Base-by-base conservation (phyloP, 164 flowering plant genomes). In the Berberis vulgaris region DNA sequence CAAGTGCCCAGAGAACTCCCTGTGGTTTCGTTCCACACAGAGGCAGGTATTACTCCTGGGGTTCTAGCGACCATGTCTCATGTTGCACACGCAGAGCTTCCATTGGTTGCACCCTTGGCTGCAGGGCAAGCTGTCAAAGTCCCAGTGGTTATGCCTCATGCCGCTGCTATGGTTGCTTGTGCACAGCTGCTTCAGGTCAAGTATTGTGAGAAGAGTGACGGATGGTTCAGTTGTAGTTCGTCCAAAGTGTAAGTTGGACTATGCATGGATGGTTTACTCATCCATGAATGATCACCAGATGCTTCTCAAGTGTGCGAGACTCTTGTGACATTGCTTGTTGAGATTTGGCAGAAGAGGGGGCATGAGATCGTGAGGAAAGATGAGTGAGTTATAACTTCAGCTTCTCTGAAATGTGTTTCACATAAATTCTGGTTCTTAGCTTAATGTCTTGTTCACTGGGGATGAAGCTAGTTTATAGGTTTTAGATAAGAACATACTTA, bases 241-340 rank as follows among this genome's bases (percentile, higher is more conserved):
- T 43, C 95, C 95, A 6, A 76, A 73, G 57, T 85, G 88, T 1
- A 88, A 91, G 66, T 43, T 94, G 59, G 98, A 94, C 71, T 97
- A 94, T 74, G 91, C 89, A 11, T 94, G 97, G 97, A 90, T 94
- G 98, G 98, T 87, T 26, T 94, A 91, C 63, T 90, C 98, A 6
- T 72, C 89, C 3, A 45, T 82, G 69, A 89, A 75, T 5, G 88
- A 85, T 73, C 84, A 82, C 63, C 87, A 1, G 80, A 85, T 74
- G 88, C 99, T 52, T 80, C 96, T 59, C 94, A 90, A 67, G 92
- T 91, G 7, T 94, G 97, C 70, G 98, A 94, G 59, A 96, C 97
- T 39, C 89, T 94, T 59, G 53, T 94, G 45, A 68, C 84, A 1
- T 74, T 90, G 72, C 85, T 90, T 45, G 82, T 90, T 55, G 97